Evolutionary conservation across 352 stramenopile species (phyloP), one percentile per base, ranked within the genome.

Genomic region (Elongisporangium senticosum): DNA sequence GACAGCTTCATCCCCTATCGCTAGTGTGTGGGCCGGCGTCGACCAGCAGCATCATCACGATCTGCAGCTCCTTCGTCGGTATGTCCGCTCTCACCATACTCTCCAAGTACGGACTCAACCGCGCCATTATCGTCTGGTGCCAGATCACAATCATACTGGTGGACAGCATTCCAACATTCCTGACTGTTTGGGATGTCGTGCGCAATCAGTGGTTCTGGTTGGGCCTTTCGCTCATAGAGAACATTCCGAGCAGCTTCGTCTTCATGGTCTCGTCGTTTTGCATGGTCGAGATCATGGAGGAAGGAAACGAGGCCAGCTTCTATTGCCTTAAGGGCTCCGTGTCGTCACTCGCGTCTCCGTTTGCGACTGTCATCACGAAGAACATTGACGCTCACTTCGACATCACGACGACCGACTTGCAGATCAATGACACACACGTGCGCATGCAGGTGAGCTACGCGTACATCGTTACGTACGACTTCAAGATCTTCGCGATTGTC

Each of bases 141-240:
- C 80, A 61, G 3, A 28, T 79, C 13, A 51, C 68, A 5, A 47
- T 76, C 13, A 21, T 89, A 3, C 39, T 65, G 17, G 49, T 86
- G 21, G 79, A 89, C 61, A 72, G 62, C 21, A 61, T 62, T 7
- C 62, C 66, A 2, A 82, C 68, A 10, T 61, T 89, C 51, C 74
- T 85, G 47, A 86, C 79, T 19, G 72, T 85, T 50, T 90, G 77
- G 69, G 52, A 80, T 28, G 48, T 89, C 49, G 67, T 88, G 13
- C 72, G 80, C n/a, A 84, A 60, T 39, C 79, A 88, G 53, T 88
- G 70, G 69, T 71, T 91, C 40, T 89, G 71, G 72, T 76, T 87
- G 51, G 81, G 79, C 21, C 62, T 88, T 43, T 69, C 81, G 3
- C 65, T 86, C 17, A 66, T 87, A 53, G 79, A 87, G 55, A 63